phyloP scores from a whole-genome alignment of 495 filamentous ascomycete genomes.

The Trichoderma asperelloides region DNA sequence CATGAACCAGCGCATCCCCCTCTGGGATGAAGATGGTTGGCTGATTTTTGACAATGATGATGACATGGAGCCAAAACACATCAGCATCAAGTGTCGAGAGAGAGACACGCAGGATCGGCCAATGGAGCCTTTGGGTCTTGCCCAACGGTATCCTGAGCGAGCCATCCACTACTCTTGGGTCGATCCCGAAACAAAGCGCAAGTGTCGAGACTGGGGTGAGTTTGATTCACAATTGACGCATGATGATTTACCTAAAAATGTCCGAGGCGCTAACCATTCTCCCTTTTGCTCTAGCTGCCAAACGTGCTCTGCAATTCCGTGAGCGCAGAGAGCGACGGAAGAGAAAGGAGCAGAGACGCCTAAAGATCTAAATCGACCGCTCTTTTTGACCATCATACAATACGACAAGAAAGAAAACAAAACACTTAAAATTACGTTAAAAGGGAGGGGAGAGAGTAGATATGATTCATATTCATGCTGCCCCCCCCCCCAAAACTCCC shows the following conservation, averaged over 20 bases:
- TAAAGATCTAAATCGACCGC: neutral
- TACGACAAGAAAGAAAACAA: neutral
- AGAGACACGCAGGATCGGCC: neutral
- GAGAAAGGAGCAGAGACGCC: conserved; percentile 9
- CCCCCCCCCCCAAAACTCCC: no score
- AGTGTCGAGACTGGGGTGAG: conserved; percentile 27
- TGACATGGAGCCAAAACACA: conserved; percentile 4
- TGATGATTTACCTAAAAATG: neutral
- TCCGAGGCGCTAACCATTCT: neutral
- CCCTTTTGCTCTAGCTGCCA: neutral
- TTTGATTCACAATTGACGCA: conserved; percentile 10
- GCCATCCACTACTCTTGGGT: conserved; percentile 33
- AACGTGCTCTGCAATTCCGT: neutral
- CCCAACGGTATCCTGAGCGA: conserved; percentile 32
- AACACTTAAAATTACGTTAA: neutral
- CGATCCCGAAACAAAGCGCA: conserved; percentile 16
- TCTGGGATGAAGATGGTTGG: conserved; percentile 9
- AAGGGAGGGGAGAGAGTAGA: neutral
- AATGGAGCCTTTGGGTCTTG: conserved; percentile 15
- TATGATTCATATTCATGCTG: no score
- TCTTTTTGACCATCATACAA: neutral
- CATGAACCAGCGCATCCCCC: conserved; percentile 12
- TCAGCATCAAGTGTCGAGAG: conserved; percentile 13
- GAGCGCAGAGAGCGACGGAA: conserved; percentile 3
- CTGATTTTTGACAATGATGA: conserved; percentile 13